A percentile compares a stretch with the other conserved stretches of the same genome.
phyloP scores from a whole-genome alignment of 169 alveolate species.

The Cryptosporidium bovis region DNA sequence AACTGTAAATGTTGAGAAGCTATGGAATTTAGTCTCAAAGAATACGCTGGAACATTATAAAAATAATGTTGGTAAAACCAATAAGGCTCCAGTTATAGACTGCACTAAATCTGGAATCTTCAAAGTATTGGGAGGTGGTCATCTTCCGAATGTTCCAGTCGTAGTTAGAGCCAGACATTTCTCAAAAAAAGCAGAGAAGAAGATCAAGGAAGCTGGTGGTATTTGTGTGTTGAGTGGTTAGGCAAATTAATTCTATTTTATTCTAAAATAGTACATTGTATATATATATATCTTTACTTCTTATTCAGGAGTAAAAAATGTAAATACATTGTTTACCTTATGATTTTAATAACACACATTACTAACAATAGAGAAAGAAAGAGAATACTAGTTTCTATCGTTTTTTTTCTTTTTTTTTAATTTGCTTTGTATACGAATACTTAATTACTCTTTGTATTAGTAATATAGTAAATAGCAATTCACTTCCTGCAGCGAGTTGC shows the following conservation, averaged over 20 bases:
- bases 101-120: slow-evolving; percentile 96
- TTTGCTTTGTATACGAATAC: too few relatives aligned
- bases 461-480: too few relatives aligned
- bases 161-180: slow-evolving; percentile 97
- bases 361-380: too few relatives aligned
- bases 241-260: slow-evolving; percentile 57
- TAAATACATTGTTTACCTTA: too few relatives aligned
- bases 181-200: slow-evolving; percentile 96
- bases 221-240: slow-evolving; percentile 94
- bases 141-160: slow-evolving; percentile 91
- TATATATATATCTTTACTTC: too few relatives aligned
- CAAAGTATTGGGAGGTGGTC: slow-evolving; percentile 98
- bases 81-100: slow-evolving; percentile 96
- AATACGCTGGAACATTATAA: slow-evolving; percentile 90
- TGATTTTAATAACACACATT: too few relatives aligned
- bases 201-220: slow-evolving; percentile 97
- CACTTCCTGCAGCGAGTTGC: too few relatives aligned
- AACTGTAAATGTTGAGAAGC: slow-evolving; percentile 93
- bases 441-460: too few relatives aligned
- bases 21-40: slow-evolving; percentile 95
- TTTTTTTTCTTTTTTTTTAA: too few relatives aligned
- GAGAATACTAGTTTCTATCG: too few relatives aligned
- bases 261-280: not conserved
- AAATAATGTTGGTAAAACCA: slow-evolving; percentile 79
- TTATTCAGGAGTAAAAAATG: too few relatives aligned